These are phyloP conservation scores for Delonix regia DNA, from an alignment of 306 rosid genomes.

Conservation along the genomic window DNA sequence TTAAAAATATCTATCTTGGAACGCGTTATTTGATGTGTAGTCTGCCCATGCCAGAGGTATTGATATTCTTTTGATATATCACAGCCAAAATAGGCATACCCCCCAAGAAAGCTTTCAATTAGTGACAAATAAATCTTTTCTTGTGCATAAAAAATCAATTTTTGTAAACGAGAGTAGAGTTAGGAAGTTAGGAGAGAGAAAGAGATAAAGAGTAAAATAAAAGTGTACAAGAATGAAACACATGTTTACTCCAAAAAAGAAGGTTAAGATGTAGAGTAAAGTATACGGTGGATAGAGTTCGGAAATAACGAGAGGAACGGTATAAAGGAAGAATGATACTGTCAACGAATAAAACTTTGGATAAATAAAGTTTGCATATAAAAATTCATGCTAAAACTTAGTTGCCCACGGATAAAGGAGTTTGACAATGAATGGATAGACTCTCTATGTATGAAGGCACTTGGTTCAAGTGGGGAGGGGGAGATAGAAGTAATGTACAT, in stretches of 20 bases:
- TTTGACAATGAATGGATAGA: background rate
- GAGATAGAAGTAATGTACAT: background rate
- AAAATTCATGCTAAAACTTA: background rate
- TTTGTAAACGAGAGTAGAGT: background rate
- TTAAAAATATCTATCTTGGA: background rate
- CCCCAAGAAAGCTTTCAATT: background rate
- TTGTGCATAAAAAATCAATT: background rate
- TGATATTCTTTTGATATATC: background rate
- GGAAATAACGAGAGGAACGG: background rate
- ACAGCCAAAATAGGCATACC: background rate
- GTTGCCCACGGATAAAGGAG: background rate
- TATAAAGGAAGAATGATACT: background rate
- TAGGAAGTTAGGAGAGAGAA: background rate
- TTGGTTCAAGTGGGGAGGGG: too few species aligned
- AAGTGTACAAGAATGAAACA: background rate
- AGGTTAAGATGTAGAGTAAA: background rate
- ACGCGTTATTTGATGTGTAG: background rate
- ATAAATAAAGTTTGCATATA: background rate
- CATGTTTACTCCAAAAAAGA: background rate
- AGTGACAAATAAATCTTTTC: background rate
- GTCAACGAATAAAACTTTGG: background rate
- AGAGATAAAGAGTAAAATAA: background rate
- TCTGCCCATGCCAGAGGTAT: background rate
- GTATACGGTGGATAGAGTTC: slow-evolving; percentile 18
- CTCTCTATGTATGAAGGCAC: background rate